Evolutionary conservation across 176 grass and related monocot genomes (phyloP).

Genomic region (Poa pratensis): DNA sequence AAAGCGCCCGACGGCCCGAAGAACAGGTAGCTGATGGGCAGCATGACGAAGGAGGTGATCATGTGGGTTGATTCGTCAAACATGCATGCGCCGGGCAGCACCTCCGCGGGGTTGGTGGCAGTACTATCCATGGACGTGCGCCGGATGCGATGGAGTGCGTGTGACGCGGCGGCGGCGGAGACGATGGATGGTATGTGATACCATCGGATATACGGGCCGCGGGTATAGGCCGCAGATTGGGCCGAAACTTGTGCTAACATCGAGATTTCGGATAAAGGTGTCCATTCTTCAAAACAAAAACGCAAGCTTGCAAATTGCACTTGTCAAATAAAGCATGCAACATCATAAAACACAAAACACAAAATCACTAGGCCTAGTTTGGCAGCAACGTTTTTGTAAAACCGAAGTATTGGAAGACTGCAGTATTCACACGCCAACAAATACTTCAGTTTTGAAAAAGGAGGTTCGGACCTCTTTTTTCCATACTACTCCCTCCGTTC

Average conservation of each 20-base stretch:
- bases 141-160: not conserved
- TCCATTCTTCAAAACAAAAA: too few relatives aligned
- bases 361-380: too few relatives aligned
- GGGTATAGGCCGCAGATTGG: not conserved
- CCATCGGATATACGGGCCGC: not conserved
- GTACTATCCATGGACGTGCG: not conserved
- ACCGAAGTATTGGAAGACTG: too few relatives aligned
- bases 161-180: not conserved
- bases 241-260: not conserved
- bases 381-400: too few relatives aligned
- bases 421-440: too few relatives aligned
- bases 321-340: too few relatives aligned
- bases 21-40: not conserved
- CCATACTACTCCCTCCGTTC: too few relatives aligned
- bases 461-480: too few relatives aligned
- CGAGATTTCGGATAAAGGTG: not conserved
- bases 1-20: not conserved
- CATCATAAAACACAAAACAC: too few relatives aligned
- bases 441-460: too few relatives aligned
- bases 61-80: not conserved
- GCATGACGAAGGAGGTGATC: not conserved
- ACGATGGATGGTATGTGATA: not conserved
- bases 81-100: not conserved
- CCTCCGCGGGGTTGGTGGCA: not conserved
- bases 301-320: too few relatives aligned